phyloP scores from a whole-genome alignment of 2,329 filamentous ascomycete species.

The Colletotrichum godetiae region DNA sequence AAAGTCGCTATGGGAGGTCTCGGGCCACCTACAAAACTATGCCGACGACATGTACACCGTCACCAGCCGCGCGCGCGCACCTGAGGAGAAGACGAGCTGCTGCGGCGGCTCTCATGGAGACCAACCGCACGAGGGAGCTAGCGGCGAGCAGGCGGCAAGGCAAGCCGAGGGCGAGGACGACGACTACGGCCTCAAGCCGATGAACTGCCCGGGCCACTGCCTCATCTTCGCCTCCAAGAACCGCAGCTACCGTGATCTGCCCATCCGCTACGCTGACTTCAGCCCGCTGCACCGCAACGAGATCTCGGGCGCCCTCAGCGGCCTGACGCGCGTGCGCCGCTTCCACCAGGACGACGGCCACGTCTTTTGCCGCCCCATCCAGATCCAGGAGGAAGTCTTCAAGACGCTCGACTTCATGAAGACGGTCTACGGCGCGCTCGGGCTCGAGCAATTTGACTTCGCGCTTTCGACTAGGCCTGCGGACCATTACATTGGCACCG shows the following conservation, averaged over 20 bases:
- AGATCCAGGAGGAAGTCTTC: slow-evolving; percentile 80
- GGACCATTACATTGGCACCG: slow-evolving; percentile 80
- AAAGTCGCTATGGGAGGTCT: slow-evolving; percentile 85
- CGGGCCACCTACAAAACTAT: slow-evolving; percentile 90
- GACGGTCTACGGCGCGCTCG: slow-evolving; percentile 76
- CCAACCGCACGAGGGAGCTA: slow-evolving; percentile 22
- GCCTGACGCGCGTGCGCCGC: slow-evolving; percentile 83
- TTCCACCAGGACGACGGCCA: slow-evolving; percentile 94
- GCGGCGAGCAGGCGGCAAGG: slow-evolving; percentile 32
- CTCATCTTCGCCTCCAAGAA: slow-evolving; percentile 81
- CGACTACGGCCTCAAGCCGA: slow-evolving; percentile 87
- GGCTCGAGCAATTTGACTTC: slow-evolving; percentile 78
- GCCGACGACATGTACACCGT: slow-evolving; percentile 94
- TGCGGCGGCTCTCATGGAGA: slow-evolving; percentile 45
- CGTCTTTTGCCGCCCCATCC: slow-evolving; percentile 85
- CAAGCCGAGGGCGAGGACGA: slow-evolving; percentile 66
- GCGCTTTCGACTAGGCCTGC: slow-evolving; percentile 82
- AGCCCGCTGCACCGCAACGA: slow-evolving; percentile 90
- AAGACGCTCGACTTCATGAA: slow-evolving; percentile 80
- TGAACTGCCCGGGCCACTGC: slow-evolving; percentile 94
- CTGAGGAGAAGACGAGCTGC: slow-evolving; percentile 37
- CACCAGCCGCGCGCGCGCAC: slow-evolving; percentile 57
- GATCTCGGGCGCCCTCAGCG: slow-evolving; percentile 82
- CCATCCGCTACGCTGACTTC: slow-evolving; percentile 88
- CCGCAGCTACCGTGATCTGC: slow-evolving; percentile 83